These are phyloP conservation scores for Lachnum nothofagi DNA, from an alignment of 2,329 filamentous ascomycete genomes.

Conservation along the genomic window DNA sequence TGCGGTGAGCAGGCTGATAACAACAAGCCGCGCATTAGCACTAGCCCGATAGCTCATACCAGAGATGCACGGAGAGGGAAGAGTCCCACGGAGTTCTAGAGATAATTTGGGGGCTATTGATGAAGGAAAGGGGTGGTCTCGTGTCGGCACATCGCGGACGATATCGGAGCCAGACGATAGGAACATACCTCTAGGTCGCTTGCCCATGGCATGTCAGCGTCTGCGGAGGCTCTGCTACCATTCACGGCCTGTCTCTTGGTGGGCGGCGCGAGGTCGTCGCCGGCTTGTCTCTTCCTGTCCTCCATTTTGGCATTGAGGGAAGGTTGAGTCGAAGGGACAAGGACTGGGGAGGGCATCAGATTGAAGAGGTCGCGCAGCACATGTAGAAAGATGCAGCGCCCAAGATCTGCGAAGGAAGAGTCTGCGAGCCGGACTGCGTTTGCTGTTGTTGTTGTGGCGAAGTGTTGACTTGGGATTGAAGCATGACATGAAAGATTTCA, in stretches of 20 bases:
- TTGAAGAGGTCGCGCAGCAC: conserved; percentile 39
- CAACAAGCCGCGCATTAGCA: conserved; percentile 44
- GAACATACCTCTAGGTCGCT: conserved; percentile 68
- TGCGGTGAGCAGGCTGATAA: conserved; percentile 39
- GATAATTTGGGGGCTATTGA: conserved; percentile 12
- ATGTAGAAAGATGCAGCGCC: conserved; percentile 18
- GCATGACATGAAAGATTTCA: background rate
- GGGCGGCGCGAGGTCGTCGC: conserved; percentile 81
- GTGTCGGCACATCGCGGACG: conserved; percentile 17
- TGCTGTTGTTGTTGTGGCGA: conserved; percentile 7
- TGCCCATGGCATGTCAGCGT: conserved; percentile 65
- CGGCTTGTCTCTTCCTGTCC: conserved; percentile 94
- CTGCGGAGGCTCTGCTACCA: conserved; percentile 59
- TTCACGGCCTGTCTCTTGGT: conserved; percentile 90
- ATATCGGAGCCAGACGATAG: conserved; percentile 22
- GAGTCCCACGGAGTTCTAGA: conserved; percentile 19
- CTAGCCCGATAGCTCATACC: conserved; percentile 28
- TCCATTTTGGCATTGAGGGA: conserved; percentile 86
- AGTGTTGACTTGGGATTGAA: background rate
- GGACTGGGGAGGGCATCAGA: conserved; percentile 73
- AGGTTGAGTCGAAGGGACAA: conserved; percentile 70
- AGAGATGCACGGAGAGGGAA: conserved; percentile 13
- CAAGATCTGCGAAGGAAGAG: background rate
- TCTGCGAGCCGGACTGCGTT: conserved; percentile 17
- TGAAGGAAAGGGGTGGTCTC: conserved; percentile 10